Percentiles rank a stretch among this genome's conserved stretches.
Conservation (phyloP, 2,329 filamentous ascomycete species). For the Zasmidium cellare region DNA sequence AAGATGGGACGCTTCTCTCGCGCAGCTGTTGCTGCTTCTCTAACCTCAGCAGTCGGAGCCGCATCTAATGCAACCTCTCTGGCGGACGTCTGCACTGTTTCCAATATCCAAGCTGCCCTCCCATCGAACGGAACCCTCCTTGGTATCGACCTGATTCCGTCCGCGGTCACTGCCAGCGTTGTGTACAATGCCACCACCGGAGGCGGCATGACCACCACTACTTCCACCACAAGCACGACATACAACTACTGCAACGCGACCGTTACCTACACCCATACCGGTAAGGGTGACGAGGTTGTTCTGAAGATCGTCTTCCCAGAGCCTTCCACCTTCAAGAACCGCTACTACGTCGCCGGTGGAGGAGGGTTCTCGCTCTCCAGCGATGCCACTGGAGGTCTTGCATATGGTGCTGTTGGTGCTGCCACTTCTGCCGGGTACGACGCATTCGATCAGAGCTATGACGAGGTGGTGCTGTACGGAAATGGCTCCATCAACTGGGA, state of each 20-base stretch:
- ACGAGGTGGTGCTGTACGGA: conserved; percentile 27
- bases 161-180: conserved; percentile 39
- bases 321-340: conserved; percentile 47
- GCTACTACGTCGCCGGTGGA: conserved; percentile 49
- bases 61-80: conserved; percentile 13
- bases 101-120: conserved; percentile 17
- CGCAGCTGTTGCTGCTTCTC: background rate
- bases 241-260: conserved; percentile 22
- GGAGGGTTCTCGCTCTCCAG: conserved; percentile 42
- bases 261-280: conserved; percentile 17
- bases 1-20: background rate
- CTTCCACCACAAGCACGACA: conserved; percentile 41
- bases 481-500: conserved; percentile 56
- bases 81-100: conserved; percentile 20
- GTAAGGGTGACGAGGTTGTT: conserved; percentile 30
- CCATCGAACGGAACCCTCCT: conserved; percentile 18
- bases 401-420: conserved; percentile 49
- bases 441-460: conserved; percentile 43
- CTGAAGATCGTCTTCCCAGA: conserved; percentile 36
- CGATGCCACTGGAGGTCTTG: conserved; percentile 39
- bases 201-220: conserved; percentile 32
- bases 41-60: background rate
- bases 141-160: conserved; percentile 41
- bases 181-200: conserved; percentile 37
- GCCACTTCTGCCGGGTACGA: conserved; percentile 54